Evolutionary conservation across 495 filamentous ascomycete genomes (phyloP).

Genomic region (Neurospora tetrasperma): DNA sequence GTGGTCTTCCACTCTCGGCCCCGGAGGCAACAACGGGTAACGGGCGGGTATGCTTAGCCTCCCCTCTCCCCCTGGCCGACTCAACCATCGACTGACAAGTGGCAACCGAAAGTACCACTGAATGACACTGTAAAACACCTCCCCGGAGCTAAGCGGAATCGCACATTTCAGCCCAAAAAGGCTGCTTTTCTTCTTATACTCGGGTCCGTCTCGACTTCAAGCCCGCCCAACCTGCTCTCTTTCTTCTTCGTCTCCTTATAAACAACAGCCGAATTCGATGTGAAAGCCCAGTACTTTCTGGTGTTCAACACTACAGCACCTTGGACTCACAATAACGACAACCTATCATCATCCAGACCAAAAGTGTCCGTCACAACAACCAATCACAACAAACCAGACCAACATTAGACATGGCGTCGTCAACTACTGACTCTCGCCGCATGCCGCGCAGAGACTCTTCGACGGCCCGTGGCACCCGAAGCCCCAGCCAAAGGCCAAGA

Average conservation of each 20-base stretch:
- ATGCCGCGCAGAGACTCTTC: constrained; percentile 29
- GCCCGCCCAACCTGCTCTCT: constrained; percentile 4
- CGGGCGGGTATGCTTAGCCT: constrained; percentile 25
- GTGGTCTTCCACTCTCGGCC: constrained; percentile 12
- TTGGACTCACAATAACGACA: not conserved
- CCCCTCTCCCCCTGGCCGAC: constrained; percentile 14
- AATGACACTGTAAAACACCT: constrained; percentile 18
- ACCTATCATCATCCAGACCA: constrained; percentile 1
- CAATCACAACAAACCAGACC: constrained; percentile 6
- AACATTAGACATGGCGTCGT: constrained; percentile 19
- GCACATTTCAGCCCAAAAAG: constrained; percentile 28
- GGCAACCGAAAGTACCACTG: constrained; percentile 28
- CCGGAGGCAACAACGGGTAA: constrained; percentile 13
- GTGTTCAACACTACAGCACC: not conserved
- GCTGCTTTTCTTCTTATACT: constrained; percentile 17
- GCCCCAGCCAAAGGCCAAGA: constrained; percentile 31
- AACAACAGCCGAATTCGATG: not conserved
- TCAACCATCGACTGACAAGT: constrained; percentile 32
- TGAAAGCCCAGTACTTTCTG: not conserved
- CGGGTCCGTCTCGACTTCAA: not conserved
- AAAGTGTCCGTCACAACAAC: not conserved
- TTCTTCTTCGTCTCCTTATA: constrained; percentile 6
- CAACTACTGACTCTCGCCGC: constrained; percentile 16
- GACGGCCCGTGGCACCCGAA: constrained; percentile 10
- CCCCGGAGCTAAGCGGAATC: constrained; percentile 19